These are phyloP conservation scores for Kazachstania africana DNA, from an alignment of 805 yeast species.

Conservation along the genomic window DNA sequence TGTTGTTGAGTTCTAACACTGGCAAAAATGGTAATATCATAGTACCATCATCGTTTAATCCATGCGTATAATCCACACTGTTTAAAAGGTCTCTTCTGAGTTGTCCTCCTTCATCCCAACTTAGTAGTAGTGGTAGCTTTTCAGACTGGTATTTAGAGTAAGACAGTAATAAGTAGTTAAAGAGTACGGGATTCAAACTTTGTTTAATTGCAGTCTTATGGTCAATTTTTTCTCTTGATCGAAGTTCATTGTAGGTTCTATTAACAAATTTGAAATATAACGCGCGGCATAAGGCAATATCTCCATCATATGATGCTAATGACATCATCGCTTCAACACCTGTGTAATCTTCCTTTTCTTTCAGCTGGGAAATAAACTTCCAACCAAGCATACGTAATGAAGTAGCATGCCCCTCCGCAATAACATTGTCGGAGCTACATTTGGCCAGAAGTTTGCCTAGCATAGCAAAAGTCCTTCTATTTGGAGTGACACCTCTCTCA, in stretches of 20 bases:
- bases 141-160: slow-evolving; percentile 32
- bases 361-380: slow-evolving; percentile 60
- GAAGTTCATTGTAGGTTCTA: slow-evolving; percentile 19
- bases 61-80: slow-evolving; percentile 29
- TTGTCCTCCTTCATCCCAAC: slow-evolving; percentile 34
- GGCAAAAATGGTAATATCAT: slow-evolving; percentile 59
- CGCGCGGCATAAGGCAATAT: slow-evolving; percentile 59
- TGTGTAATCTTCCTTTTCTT: slow-evolving; percentile 24
- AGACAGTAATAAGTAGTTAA: slow-evolving; percentile 37
- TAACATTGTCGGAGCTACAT: slow-evolving; percentile 16
- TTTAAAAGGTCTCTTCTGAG: slow-evolving; percentile 37
- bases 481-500: slow-evolving; percentile 14
- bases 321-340: slow-evolving; percentile 52
- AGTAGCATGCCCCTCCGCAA: slow-evolving; percentile 21
- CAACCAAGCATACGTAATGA: slow-evolving; percentile 43
- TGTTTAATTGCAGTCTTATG: slow-evolving; percentile 4
- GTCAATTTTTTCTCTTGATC: too few relatives aligned
- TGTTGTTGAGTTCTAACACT: slow-evolving; percentile 29
- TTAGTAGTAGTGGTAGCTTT: slow-evolving; percentile 27
- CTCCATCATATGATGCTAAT: slow-evolving; percentile 73
- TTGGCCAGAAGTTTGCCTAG: slow-evolving; percentile 20
- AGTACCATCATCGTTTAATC: slow-evolving; percentile 12
- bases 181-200: slow-evolving; percentile 29
- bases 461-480: slow-evolving; percentile 10
- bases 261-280: slow-evolving; percentile 38